A percentile compares a stretch with the other conserved stretches of the same genome.
phyloP scores from a whole-genome alignment of 2,329 filamentous ascomycete species.

The Alternaria atra region DNA sequence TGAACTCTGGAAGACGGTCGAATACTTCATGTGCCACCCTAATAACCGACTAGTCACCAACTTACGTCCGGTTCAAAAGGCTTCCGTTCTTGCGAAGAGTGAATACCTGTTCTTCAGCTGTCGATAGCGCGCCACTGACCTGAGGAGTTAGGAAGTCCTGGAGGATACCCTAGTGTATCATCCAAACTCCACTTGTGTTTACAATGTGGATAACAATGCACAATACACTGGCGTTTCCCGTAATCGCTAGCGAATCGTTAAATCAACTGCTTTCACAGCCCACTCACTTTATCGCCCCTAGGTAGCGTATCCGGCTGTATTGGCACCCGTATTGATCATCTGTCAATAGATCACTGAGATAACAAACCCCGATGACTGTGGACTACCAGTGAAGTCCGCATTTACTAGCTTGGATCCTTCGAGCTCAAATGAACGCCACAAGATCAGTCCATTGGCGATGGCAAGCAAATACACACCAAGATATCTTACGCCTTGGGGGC shows the following conservation, averaged over 20 bases:
- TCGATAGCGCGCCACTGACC: not conserved
- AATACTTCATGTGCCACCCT: not conserved
- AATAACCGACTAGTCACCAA: not conserved
- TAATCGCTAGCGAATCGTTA: not conserved
- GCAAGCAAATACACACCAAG: not conserved
- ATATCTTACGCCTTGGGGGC: not conserved
- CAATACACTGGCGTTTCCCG: not conserved
- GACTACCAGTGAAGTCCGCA: not conserved
- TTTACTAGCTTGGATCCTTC: not conserved
- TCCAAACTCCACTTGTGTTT: not conserved
- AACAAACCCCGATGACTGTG: not conserved
- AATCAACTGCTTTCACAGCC: not conserved
- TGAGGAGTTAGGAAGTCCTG: not conserved
- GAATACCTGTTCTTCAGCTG: not conserved
- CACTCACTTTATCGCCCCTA: not conserved
- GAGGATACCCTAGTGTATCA: not conserved
- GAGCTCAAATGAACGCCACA: not conserved
- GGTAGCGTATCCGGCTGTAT: not conserved
- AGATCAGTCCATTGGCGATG: not conserved
- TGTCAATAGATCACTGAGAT: not conserved
- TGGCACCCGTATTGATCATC: not conserved
- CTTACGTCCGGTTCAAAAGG: not conserved
- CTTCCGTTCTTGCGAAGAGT: not conserved
- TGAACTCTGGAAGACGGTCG: not conserved
- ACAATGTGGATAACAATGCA: not conserved